Base-by-base conservation (phyloP, 805 yeast genomes). In the Kazachstania psychrophila region DNA sequence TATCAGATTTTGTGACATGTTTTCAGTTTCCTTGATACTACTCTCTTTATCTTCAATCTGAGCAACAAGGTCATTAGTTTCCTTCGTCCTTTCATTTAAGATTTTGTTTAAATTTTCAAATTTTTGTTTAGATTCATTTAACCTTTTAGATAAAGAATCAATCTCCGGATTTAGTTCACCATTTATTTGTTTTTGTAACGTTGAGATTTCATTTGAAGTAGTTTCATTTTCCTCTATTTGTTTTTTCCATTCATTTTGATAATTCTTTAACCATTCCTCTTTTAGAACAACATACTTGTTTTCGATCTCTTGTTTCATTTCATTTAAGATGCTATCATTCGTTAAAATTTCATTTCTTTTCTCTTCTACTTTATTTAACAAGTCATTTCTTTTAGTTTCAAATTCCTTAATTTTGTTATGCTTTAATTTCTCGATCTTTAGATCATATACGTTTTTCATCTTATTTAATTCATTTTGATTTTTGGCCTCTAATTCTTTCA, bases 401-500 rank as follows among this genome's bases (percentile, higher is more conserved):
- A 56, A 51, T 27, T 56, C 48, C 14, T 47, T 47, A 5, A 61
- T 59, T 36, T 64, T 66, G 12, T 50, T 49, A 6, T 58, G 47
- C 23, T 69, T 59, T 5, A 68, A 41, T 1, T 47, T 38, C 28
- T 71, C 72, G 1, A 73, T 61, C 46, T 68, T 58, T 0, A 41
- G 24, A 14, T 52, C 46, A 38, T 61, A 65, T 3, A 48, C 61
- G 28, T 60, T 58, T 16, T 56, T 58, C 19, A 62, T 33, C 14
- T 59, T 53, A 25, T 59, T 61, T 14, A 62, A 46, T 18, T 65
- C 61, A 24, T 62, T 61, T 13, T 67, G 66, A 34, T 62, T 53
- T 19, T 61, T 62, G 12, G 56, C 52, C 19, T 55, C 51, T 39
- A 58, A 33, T 41, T 60, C 56, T 31, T 59, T 50, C 26, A 56